These are phyloP conservation scores for Silene coronaria DNA, from an alignment of 179 eudicot species.

Conservation along the genomic window DNA sequence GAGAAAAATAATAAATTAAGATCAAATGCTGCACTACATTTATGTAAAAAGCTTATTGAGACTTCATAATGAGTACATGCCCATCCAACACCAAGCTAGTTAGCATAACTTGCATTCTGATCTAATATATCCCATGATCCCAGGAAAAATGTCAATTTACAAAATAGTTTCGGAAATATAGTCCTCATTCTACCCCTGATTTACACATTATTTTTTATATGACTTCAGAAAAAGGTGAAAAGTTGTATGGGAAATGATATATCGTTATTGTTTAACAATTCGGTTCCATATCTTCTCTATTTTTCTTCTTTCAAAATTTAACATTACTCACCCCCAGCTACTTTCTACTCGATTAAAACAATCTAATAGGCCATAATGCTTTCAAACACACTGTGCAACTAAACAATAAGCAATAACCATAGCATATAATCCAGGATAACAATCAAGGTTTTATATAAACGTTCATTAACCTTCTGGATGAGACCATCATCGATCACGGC, in stretches of 20 bases:
- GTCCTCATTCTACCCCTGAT: background rate
- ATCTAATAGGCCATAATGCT: background rate
- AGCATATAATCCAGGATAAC: background rate
- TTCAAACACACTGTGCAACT: background rate
- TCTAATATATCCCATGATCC: background rate
- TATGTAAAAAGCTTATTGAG: background rate
- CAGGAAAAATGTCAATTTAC: background rate
- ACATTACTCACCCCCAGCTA: too few species aligned
- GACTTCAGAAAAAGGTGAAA: background rate
- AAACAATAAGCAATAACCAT: background rate
- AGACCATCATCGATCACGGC: slow-evolving; percentile 90
- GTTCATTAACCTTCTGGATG: slow-evolving; percentile 69
- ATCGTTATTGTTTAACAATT: background rate
- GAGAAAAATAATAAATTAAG: slow-evolving; percentile 11
- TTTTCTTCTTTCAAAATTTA: background rate
- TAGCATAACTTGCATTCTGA: background rate
- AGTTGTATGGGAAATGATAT: background rate
- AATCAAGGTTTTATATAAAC: background rate
- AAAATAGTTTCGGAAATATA: background rate
- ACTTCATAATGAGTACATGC: background rate
- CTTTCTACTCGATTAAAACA: background rate
- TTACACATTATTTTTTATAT: background rate
- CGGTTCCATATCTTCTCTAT: background rate
- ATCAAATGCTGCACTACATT: background rate
- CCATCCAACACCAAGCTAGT: background rate